Base-by-base conservation (phyloP, 2,329 filamentous ascomycete genomes). In the Neurospora sp. region DNA sequence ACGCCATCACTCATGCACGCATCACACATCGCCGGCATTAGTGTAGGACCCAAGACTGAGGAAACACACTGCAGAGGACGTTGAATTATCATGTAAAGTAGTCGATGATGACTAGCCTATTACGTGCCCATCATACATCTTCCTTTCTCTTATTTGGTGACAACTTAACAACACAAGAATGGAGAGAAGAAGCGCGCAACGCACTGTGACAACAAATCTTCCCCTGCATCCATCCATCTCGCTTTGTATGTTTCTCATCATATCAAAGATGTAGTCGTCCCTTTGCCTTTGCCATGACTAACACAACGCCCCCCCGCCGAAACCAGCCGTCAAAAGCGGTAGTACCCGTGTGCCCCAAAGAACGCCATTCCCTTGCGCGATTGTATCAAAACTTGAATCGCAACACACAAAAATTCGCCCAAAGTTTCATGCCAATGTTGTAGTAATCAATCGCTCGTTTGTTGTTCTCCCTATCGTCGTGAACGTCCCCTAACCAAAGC, bases 361-460 rank as follows among this genome's bases (percentile, higher is more conserved):
- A 62, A 62, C 52, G 52, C 52, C 52, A 36, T 62, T 62, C 52
- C 52, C 52, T 62, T 62, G 52, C n/a, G 52, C 52, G 52, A 28
- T 33, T 62, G 52, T 62, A 62, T 62, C 52, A 62, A 62, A 62
- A 62, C 23, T 62, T 17, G 23, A 62, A 33, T 33, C 23, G 23
- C 52, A 17, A 33, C 23, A 58, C 52, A 58, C 52, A 62, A 33
- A 33, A 33, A 62, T 36, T 62, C 52, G 52, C 52, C 52, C 52
- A 62, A 62, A 62, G 52, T 17, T 62, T 33, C 52, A 62, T 62
- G 52, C 52, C 52, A 62, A 62, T 36, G 52, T 62, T 62, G 52
- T 62, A 62, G 52, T 62, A 62, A 62, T 62, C 52, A 62, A 62
- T 62, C 52, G 52, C 52, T 62, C 52, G 52, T 62, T 62, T 62